These are phyloP conservation scores for Cladosporium sp. DNA, from an alignment of 2,329 filamentous ascomycete species.

Conservation along the genomic window DNA sequence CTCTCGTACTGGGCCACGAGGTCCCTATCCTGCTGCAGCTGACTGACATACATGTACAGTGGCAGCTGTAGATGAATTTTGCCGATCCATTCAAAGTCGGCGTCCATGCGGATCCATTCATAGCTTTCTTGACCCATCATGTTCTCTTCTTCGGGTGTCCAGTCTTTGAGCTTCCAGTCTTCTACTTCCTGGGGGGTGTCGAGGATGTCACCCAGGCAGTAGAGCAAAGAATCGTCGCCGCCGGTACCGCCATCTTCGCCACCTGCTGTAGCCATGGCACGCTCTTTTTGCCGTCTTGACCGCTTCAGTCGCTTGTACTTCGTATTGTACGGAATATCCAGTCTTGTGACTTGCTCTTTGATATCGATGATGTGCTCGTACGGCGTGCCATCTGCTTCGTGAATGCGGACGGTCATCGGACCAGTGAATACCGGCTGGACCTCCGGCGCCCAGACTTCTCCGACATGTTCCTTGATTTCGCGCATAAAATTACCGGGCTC, in stretches of 20 bases:
- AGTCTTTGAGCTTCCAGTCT: slow-evolving; percentile 81
- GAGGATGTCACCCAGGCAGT: slow-evolving; percentile 86
- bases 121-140: slow-evolving; percentile 95
- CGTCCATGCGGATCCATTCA: slow-evolving; percentile 97
- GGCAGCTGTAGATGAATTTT: slow-evolving; percentile 77
- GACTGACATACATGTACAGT: slow-evolving; percentile 95
- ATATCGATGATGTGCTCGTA: slow-evolving; percentile 98
- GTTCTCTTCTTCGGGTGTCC: slow-evolving; percentile 80
- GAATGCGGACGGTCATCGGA: slow-evolving; percentile 95
- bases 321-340: slow-evolving; percentile 97
- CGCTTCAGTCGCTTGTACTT: slow-evolving; percentile 97
- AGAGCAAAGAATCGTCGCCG: slow-evolving; percentile 73
- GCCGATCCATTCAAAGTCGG: slow-evolving; percentile 97
- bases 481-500: slow-evolving; percentile 73
- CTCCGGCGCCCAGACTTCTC: slow-evolving; percentile 59
- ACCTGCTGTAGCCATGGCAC: slow-evolving; percentile 57
- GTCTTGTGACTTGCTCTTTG: slow-evolving; percentile 73
- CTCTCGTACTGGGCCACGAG: slow-evolving; percentile 73
- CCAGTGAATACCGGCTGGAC: slow-evolving; percentile 70
- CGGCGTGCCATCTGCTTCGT: slow-evolving; percentile 94
- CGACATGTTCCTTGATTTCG: slow-evolving; percentile 74
- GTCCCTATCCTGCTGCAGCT: slow-evolving; percentile 93
- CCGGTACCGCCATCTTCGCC: slow-evolving; percentile 49
- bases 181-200: slow-evolving; percentile 73
- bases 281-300: slow-evolving; percentile 74